These are phyloP conservation scores for Phytophthora boehmeriae DNA, from an alignment of 352 stramenopile genomes.

Conservation along the genomic window DNA sequence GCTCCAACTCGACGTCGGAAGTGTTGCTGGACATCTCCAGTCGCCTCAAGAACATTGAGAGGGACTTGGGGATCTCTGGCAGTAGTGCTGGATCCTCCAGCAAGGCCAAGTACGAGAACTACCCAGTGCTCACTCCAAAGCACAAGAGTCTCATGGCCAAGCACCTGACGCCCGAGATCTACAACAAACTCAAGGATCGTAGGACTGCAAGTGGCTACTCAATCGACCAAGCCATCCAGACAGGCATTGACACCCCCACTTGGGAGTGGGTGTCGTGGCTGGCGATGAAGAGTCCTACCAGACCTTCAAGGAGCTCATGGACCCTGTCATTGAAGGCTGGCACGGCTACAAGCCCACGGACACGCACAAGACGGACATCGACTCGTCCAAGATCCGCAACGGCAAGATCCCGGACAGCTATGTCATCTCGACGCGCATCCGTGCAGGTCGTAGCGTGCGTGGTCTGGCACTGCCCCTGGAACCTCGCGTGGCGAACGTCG, in stretches of 20 bases:
- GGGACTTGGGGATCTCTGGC: slow-evolving; percentile 59
- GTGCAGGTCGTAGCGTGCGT: slow-evolving; percentile 82
- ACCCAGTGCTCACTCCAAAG: slow-evolving; percentile 77
- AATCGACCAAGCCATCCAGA: slow-evolving; percentile 85
- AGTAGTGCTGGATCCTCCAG: background rate
- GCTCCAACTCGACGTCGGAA: slow-evolving; percentile 49
- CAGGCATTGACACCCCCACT: slow-evolving; percentile 72
- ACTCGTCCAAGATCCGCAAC: slow-evolving; percentile 59
- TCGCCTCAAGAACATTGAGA: slow-evolving; percentile 67
- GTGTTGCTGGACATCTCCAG: slow-evolving; percentile 71
- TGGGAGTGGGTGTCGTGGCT: slow-evolving; percentile 75
- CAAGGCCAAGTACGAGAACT: slow-evolving; percentile 65
- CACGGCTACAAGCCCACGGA: slow-evolving; percentile 69
- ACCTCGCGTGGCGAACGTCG: slow-evolving; percentile 74
- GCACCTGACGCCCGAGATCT: slow-evolving; percentile 78
- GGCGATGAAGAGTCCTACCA: slow-evolving; percentile 88
- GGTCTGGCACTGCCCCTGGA: slow-evolving; percentile 79
- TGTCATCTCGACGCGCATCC: slow-evolving; percentile 90
- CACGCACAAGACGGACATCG: slow-evolving; percentile 80
- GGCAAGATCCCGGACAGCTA: slow-evolving; percentile 76
- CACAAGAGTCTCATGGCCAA: slow-evolving; percentile 81
- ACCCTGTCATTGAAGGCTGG: slow-evolving; percentile 85
- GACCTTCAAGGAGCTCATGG: slow-evolving; percentile 78
- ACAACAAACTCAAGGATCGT: slow-evolving; percentile 65
- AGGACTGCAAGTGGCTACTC: slow-evolving; percentile 75